Conservation (phyloP, 2,329 filamentous ascomycete species). For the Corinectria fuckeliana region DNA sequence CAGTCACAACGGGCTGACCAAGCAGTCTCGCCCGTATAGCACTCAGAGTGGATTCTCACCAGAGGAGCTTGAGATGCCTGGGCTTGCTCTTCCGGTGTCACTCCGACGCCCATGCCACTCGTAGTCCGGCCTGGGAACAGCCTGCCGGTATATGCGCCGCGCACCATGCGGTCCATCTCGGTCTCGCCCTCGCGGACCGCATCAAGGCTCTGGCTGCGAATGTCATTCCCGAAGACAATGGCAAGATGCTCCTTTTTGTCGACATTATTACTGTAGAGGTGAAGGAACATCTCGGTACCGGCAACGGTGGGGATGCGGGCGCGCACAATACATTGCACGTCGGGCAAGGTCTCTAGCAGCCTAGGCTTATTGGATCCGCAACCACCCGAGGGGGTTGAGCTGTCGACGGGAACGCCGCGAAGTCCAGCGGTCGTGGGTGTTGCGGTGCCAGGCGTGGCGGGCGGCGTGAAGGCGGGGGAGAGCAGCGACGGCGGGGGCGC, state of each 20-base stretch:
- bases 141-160: constrained; percentile 89
- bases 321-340: constrained; percentile 92
- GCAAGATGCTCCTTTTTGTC: constrained; percentile 97
- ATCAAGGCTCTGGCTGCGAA: constrained; percentile 77
- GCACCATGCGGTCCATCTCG: constrained; percentile 89
- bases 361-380: constrained; percentile 71
- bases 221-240: constrained; percentile 91
- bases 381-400: constrained; percentile 61
- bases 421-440: constrained; percentile 56
- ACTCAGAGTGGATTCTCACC: constrained; percentile 96
- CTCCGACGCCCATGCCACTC: constrained; percentile 64
- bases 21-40: constrained; percentile 97
- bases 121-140: constrained; percentile 84
- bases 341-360: constrained; percentile 76
- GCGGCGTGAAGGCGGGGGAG: constrained; percentile 84
- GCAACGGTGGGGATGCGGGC: constrained; percentile 92
- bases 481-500: constrained; percentile 72
- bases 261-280: constrained; percentile 90
- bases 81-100: constrained; percentile 24
- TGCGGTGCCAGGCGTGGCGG: constrained; percentile 65
- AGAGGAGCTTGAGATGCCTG: constrained; percentile 60
- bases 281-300: constrained; percentile 95
- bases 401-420: constrained; percentile 66
- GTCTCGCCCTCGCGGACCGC: constrained; percentile 77
- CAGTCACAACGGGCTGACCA: constrained; percentile 99